Base-by-base conservation (phyloP, 805 yeast species). In the Spathaspora arborariae region DNA sequence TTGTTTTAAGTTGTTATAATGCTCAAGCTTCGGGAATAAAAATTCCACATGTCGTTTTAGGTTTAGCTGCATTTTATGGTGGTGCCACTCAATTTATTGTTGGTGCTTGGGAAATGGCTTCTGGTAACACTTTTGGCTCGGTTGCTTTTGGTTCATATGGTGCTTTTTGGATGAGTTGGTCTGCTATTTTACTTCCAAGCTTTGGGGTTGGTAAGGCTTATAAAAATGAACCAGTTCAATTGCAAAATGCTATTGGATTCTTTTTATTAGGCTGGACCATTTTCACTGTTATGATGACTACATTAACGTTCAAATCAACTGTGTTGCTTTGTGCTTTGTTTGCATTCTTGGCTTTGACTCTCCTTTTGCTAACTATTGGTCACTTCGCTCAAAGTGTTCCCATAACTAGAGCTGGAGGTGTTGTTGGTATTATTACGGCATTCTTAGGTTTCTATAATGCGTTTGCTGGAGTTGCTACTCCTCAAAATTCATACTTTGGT, bases 111-210 rank as follows among this genome's bases (percentile, higher is more conserved):
- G 87, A 82, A 64, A 67, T 82, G 53, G 78, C 79, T 9, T 60
- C 78, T 37, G 85, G 81, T 43, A 83, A 84, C 64, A 78, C 85
- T 21, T 84, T 84, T 68, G 88, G 84, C 68, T 85, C 79, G 50
- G 75, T 82, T n/a, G 86, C 87, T 2, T 70, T 84, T 42, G 60
- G 78, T 39, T 78, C 84, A 3, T 83, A 72, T 54, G 74, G 74
- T 8, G 65, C 65, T 3, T 68, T 68, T 51, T 68, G 74, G 74
- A 55, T 65, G 22, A 46, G 65, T 26, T 68, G 51, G 45, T 63
- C 65, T 20, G 65, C 73, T 5, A 64, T 68, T 43, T 47, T 57
- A 26, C 42, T 65, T 30, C 50, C 56, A 10, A 57, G 60, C 10
- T 68, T 68, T 53, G 72, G 70, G 34, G 67, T 68, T 45, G 57